Base-by-base conservation (phyloP, 495 filamentous ascomycete genomes). In the Xylaria longipes region DNA sequence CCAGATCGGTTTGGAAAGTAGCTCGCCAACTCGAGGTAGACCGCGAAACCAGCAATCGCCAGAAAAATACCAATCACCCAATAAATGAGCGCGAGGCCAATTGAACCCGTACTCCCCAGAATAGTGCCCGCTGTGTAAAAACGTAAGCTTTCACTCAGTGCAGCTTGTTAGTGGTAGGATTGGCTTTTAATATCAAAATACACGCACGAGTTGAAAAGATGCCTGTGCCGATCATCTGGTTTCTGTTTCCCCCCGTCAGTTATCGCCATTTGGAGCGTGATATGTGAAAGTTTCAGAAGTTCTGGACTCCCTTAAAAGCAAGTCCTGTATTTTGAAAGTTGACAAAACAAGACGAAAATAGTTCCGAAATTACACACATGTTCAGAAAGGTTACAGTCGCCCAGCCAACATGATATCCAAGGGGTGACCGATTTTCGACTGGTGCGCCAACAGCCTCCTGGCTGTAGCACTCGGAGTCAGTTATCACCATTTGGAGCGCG, bases 1-100 rank as follows among this genome's bases (percentile, higher is more conserved):
- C 89, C 90, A 3, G 89, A 91, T 25, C 90, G 85, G 75, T 87
- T 90, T 7, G 90, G 90, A 61, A 91, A 91, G 71, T 87, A 91
- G 0, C 86, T 80, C 1, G 89, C 85, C 20, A 87, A 85, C 73
- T 92, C 89, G 54, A 91, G 83, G 71, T 90, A 91, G 14, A 89
- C 81, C 0, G 82, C 76, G 9, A 91, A 81, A 3, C 82, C 84
- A 29, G 84, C 81, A 29, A 82, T 71, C 1, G 89, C 80, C 7
- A 89, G 82, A 7, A 89, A 65, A 43, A 87, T 84, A 15, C 89
- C 90, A 22, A 92, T 83, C 0, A 85, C 77, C 89, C 90, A 91
- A 75, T 86, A 91, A 29, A 92, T 82, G 62, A 92, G 78, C 35
- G 80, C 77, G 12, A 92, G 82, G 0, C 90, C 90, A 12, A 91